A percentile compares a stretch with the other conserved stretches of the same genome.
Evolutionary conservation across 2,329 filamentous ascomycete genomes (phyloP).

Genomic region (Geosmithia flava): DNA sequence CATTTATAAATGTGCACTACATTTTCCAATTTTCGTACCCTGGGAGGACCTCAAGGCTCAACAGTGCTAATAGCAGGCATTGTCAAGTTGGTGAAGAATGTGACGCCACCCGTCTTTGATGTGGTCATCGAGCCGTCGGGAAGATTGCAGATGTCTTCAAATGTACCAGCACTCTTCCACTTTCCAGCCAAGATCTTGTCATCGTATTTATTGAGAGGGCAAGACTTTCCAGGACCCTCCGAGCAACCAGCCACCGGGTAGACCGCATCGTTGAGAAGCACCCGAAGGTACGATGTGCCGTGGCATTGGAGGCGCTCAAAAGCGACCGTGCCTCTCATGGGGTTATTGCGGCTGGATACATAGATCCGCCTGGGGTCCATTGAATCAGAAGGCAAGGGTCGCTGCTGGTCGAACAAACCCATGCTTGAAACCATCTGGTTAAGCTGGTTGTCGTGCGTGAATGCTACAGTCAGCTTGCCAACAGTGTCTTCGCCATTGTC

Average conservation of each 20-base stretch:
- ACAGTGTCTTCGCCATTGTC: slow-evolving; percentile 34
- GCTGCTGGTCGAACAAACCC: slow-evolving; percentile 48
- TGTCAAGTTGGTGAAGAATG: slow-evolving; percentile 1
- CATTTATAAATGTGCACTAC: too few species aligned
- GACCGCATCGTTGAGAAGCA: slow-evolving; percentile 14
- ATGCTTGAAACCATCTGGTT: slow-evolving; percentile 46
- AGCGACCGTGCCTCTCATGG: slow-evolving; percentile 53
- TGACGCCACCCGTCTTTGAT: background rate
- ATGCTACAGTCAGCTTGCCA: slow-evolving; percentile 46
- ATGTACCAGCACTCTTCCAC: background rate
- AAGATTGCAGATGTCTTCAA: background rate
- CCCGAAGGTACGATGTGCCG: slow-evolving; percentile 6
- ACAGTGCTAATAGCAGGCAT: background rate
- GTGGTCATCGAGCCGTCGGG: background rate
- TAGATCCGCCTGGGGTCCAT: slow-evolving; percentile 37
- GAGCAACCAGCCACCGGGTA: slow-evolving; percentile 45
- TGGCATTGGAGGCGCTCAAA: slow-evolving; percentile 50
- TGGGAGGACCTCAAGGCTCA: background rate
- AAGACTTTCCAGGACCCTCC: slow-evolving; percentile 41
- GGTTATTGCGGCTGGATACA: slow-evolving; percentile 40
- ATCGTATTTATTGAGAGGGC: slow-evolving; percentile 27
- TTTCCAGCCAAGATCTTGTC: background rate
- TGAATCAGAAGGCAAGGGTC: slow-evolving; percentile 29
- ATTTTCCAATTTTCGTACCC: too few species aligned
- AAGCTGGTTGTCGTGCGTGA: slow-evolving; percentile 56